A percentile compares a stretch with the other conserved stretches of the same genome.
These are phyloP conservation scores for Plasmopara viticola DNA, from an alignment of 352 stramenopile species.

Conservation along the genomic window DNA sequence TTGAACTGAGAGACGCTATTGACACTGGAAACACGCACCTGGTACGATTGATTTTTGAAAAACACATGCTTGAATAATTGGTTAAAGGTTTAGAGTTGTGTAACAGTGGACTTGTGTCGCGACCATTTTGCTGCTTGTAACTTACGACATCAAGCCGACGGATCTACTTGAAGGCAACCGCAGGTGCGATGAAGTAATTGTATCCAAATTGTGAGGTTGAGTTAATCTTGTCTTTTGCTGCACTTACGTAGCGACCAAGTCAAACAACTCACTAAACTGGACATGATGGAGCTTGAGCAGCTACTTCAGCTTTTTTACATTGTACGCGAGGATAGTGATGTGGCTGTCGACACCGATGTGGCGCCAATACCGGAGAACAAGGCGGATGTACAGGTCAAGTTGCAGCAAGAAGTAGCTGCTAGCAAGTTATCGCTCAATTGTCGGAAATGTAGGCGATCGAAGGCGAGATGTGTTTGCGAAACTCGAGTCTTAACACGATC, in stretches of 20 bases:
- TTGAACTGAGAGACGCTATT: conserved; percentile 54
- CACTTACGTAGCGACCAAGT: conserved; percentile 25
- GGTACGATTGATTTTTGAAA: conserved; percentile 21
- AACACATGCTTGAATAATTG: conserved; percentile 1
- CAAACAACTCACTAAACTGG: conserved; percentile 50
- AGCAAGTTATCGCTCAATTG: conserved; percentile 31
- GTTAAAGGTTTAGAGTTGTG: not conserved
- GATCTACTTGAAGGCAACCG: conserved; percentile 35
- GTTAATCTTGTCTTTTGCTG: not conserved
- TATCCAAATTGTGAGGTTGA: not conserved
- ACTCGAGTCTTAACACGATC: conserved; percentile 15
- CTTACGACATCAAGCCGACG: conserved; percentile 37
- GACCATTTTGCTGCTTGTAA: conserved; percentile 59
- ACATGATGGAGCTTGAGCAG: conserved; percentile 54
- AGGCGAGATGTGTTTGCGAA: conserved; percentile 56
- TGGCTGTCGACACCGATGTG: conserved; percentile 56
- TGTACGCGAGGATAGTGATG: conserved; percentile 44
- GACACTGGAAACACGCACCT: conserved; percentile 55
- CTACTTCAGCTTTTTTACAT: conserved; percentile 64
- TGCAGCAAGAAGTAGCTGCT: conserved; percentile 7
- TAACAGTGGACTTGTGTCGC: conserved; percentile 62
- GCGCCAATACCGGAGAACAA: conserved; percentile 20
- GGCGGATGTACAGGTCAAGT: conserved; percentile 4
- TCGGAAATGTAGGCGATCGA: conserved; percentile 62
- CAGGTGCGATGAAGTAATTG: conserved; percentile 22